A percentile compares a stretch with the other conserved stretches of the same genome.
phyloP scores from a whole-genome alignment of 2,329 filamentous ascomycete species.

The Cladosporium sp. region DNA sequence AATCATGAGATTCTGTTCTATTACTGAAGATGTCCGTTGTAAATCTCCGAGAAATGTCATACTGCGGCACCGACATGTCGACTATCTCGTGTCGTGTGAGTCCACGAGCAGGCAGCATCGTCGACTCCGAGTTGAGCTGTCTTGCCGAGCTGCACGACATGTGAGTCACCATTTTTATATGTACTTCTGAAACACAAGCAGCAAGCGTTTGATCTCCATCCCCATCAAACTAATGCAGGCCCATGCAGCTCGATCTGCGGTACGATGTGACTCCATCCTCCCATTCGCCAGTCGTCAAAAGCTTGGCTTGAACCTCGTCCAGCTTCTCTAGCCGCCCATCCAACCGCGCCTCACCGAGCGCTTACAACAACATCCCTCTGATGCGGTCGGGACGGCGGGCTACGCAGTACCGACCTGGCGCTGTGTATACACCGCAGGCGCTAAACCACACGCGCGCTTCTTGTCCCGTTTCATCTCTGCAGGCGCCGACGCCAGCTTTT shows the following conservation, averaged over 20 bases:
- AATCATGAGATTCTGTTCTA: too few species aligned
- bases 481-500: conserved; percentile 5
- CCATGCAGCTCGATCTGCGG: neutral
- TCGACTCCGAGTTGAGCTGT: too few species aligned
- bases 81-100: neutral
- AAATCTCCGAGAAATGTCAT: too few species aligned
- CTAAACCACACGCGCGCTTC: neutral
- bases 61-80: neutral
- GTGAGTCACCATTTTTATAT: conserved; percentile 8
- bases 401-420: neutral
- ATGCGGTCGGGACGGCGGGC: neutral
- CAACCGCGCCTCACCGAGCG: conserved; percentile 9
- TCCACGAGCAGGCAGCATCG: too few species aligned
- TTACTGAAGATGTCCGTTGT: too few species aligned
- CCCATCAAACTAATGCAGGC: conserved; percentile 4
- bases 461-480: conserved; percentile 5
- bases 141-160: neutral
- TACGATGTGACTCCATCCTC: neutral
- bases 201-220: conserved; percentile 2
- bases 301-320: conserved; percentile 4
- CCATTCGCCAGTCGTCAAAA: conserved; percentile 1
- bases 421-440: neutral
- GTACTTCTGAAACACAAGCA: conserved; percentile 5
- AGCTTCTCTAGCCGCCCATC: conserved; percentile 8
- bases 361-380: conserved; percentile 4